Evolutionary conservation across 2,329 filamentous ascomycete species (phyloP).

Genomic region (Aspergillus ustus): DNA sequence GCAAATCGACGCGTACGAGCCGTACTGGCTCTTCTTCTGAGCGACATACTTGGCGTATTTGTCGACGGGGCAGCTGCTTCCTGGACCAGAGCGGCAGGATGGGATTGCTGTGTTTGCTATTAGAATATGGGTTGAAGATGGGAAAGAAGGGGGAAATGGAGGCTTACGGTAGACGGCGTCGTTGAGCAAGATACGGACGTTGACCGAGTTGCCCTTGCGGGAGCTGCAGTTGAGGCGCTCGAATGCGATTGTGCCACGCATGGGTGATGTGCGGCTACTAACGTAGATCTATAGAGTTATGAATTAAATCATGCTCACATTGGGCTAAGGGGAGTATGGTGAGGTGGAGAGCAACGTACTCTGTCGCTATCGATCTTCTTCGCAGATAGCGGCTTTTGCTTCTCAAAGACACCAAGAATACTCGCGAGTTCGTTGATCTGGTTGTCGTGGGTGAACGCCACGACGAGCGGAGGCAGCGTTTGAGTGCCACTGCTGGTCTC

Average conservation of each 20-base stretch:
- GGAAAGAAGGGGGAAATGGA: neutral
- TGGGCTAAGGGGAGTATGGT: slow-evolving; percentile 41
- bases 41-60: slow-evolving; percentile 53
- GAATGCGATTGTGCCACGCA: slow-evolving; percentile 69
- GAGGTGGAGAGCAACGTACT: slow-evolving; percentile 50
- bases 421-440: slow-evolving; percentile 67
- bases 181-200: slow-evolving; percentile 64
- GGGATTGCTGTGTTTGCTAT: slow-evolving; percentile 45
- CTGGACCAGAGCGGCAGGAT: slow-evolving; percentile 60
- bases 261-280: slow-evolving; percentile 54
- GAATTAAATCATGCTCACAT: neutral
- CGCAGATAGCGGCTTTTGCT: slow-evolving; percentile 55
- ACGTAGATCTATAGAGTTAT: slow-evolving; percentile 19
- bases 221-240: slow-evolving; percentile 63
- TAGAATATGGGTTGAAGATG: neutral
- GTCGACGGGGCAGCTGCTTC: slow-evolving; percentile 55
- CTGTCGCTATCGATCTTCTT: slow-evolving; percentile 50
- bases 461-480: slow-evolving; percentile 61
- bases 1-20: slow-evolving; percentile 51
- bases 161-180: slow-evolving; percentile 61
- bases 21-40: slow-evolving; percentile 53
- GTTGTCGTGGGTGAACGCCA: slow-evolving; percentile 68
- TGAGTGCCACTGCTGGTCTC: slow-evolving; percentile 52
- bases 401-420: slow-evolving; percentile 65
- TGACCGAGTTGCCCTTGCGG: slow-evolving; percentile 27